Evolutionary conservation across 2,329 filamentous ascomycete genomes (phyloP).

Genomic region (Epichloe baconii): DNA sequence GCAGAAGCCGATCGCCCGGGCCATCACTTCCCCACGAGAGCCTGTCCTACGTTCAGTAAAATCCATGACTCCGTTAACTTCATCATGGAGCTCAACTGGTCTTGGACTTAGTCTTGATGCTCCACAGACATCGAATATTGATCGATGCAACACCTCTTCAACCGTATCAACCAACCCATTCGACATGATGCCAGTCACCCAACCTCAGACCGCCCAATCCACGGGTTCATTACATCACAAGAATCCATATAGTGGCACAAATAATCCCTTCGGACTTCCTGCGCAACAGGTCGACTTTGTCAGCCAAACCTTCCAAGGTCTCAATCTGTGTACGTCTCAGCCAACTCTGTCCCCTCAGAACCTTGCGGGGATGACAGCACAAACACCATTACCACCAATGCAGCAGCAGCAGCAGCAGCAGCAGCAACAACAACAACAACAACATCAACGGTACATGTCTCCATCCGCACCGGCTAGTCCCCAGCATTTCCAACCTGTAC

Average conservation of each 20-base stretch:
- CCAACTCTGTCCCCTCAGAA: constrained; percentile 44
- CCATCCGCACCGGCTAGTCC: constrained; percentile 28
- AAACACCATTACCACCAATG: neutral
- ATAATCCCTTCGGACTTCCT: constrained; percentile 57
- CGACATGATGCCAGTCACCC: constrained; percentile 42
- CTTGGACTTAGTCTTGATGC: constrained; percentile 21
- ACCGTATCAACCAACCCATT: constrained; percentile 54
- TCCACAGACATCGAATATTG: constrained; percentile 16
- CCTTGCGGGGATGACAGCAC: constrained; percentile 40
- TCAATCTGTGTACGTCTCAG: constrained; percentile 51
- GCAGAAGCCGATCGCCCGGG: constrained; percentile 29
- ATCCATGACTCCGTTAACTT: constrained; percentile 41
- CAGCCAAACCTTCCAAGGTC: constrained; percentile 59
- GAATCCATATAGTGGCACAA: constrained; percentile 41
- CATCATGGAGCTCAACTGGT: constrained; percentile 17
- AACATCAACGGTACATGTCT: constrained; percentile 27
- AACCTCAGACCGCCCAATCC: constrained; percentile 51
- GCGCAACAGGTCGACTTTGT: constrained; percentile 29
- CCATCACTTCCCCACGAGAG: constrained; percentile 30
- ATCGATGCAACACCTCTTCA: constrained; percentile 26
- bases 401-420: constrained; percentile 25
- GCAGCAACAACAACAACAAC: constrained; percentile 21
- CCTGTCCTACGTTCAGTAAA: constrained; percentile 34
- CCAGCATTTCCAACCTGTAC: constrained; percentile 26
- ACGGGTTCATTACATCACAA: constrained; percentile 47